Percentiles rank a stretch among this genome's conserved stretches.
Conservation (phyloP, 352 stramenopile genomes). For the Phytophthora niederhauseri region DNA sequence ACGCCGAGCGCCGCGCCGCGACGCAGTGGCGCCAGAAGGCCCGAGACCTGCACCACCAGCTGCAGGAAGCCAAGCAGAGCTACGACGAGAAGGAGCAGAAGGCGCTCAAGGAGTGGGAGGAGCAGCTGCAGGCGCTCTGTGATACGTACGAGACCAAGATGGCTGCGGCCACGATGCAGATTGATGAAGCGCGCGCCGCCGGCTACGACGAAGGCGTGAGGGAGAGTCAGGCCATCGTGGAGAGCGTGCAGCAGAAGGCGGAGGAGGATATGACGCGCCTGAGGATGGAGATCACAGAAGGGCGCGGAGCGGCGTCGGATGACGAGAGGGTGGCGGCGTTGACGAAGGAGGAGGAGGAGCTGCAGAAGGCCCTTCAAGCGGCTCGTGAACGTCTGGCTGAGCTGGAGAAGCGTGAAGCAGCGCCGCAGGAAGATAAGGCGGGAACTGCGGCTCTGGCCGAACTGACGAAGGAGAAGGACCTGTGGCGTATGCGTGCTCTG, state of each 20-base stretch:
- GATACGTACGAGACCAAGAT: conserved; percentile 80
- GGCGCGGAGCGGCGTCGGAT: neutral
- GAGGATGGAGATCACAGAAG: conserved; percentile 29
- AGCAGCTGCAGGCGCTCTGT: conserved; percentile 68
- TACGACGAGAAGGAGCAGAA: conserved; percentile 56
- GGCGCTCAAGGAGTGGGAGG: conserved; percentile 54
- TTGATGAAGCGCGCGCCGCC: conserved; percentile 67
- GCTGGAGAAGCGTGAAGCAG: conserved; percentile 28
- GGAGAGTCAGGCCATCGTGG: conserved; percentile 76
- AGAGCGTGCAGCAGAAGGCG: conserved; percentile 56
- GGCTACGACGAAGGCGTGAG: conserved; percentile 81
- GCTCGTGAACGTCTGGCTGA: conserved; percentile 24
- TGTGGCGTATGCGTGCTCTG: conserved; percentile 80
- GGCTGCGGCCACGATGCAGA: conserved; percentile 68
- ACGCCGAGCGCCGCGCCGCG: conserved; percentile 50
- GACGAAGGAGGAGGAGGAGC: conserved; percentile 36
- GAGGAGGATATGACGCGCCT: conserved; percentile 48
- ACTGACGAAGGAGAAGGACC: conserved; percentile 62
- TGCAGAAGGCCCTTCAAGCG: conserved; percentile 31
- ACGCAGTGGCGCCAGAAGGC: conserved; percentile 79
- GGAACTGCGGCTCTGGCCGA: conserved; percentile 24
- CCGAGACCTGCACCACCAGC: conserved; percentile 59
- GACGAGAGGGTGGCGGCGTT: conserved; percentile 24
- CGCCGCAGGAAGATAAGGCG: conserved; percentile 1
- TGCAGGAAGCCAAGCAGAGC: conserved; percentile 45